These are phyloP conservation scores for Agapanthus africanus DNA, from an alignment of 106 monocot genomes.

Conservation along the genomic window DNA sequence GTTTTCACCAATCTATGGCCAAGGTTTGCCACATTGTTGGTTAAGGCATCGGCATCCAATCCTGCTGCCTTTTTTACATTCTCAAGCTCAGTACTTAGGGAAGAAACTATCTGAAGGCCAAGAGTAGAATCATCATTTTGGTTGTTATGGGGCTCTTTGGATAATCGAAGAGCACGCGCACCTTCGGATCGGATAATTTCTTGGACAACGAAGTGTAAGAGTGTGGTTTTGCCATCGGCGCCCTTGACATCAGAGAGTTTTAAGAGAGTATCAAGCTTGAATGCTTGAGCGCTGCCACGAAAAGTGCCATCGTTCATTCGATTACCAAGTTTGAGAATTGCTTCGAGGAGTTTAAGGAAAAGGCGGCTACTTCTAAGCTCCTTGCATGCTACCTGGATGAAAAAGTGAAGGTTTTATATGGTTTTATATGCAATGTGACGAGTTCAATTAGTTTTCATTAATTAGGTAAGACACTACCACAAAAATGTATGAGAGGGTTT, in stretches of 20 bases:
- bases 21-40: slow-evolving; percentile 19
- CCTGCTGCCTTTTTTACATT: slow-evolving; percentile 55
- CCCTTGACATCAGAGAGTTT: slow-evolving; percentile 19
- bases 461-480: too few relatives aligned
- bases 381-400: slow-evolving; percentile 32
- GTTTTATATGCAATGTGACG: too few relatives aligned
- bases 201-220: slow-evolving; percentile 26
- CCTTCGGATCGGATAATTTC: slow-evolving; percentile 22
- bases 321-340: slow-evolving; percentile 50
- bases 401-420: background rate
- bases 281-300: slow-evolving; percentile 46
- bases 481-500: too few relatives aligned
- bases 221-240: slow-evolving; percentile 20
- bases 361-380: slow-evolving; percentile 39
- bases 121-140: slow-evolving; percentile 18
- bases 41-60: slow-evolving; percentile 38
- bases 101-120: slow-evolving; percentile 39
- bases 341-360: slow-evolving; percentile 48
- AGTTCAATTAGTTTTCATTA: too few relatives aligned
- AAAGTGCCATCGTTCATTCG: slow-evolving; percentile 52
- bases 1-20: slow-evolving; percentile 27
- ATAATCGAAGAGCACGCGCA: slow-evolving; percentile 19
- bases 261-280: slow-evolving; percentile 26
- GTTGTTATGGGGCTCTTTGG: slow-evolving; percentile 20
- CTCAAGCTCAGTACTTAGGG: slow-evolving; percentile 38